Conservation (phyloP, 2,329 filamentous ascomycete species). For the Aspergillus sp. region DNA sequence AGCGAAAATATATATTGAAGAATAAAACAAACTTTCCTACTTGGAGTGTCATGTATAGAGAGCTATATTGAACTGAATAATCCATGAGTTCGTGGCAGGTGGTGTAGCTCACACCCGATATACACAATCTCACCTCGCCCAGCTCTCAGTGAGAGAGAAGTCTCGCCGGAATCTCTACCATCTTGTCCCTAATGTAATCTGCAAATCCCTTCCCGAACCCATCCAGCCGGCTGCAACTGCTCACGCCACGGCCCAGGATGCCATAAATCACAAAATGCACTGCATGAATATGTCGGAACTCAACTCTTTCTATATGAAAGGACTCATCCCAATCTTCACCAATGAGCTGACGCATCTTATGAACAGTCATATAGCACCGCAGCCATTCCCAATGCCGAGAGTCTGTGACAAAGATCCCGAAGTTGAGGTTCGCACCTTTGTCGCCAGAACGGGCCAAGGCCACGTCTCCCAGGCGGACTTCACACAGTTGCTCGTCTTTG, state of each 20-base stretch:
- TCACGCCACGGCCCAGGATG: constrained; percentile 46
- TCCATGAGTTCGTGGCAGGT: too few relatives aligned
- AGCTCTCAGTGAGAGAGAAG: too few relatives aligned
- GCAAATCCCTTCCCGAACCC: constrained; percentile 53
- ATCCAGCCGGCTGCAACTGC: constrained; percentile 49
- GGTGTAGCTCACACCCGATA: too few relatives aligned
- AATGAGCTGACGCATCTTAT: constrained; percentile 39
- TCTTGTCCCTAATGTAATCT: constrained; percentile 48
- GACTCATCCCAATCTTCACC: constrained; percentile 46
- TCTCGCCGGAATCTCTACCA: constrained; percentile 40
- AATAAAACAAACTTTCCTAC: too few relatives aligned
- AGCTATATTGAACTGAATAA: too few relatives aligned
- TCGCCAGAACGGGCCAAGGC: constrained; percentile 44
- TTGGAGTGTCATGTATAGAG: too few relatives aligned
- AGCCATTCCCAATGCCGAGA: constrained; percentile 34
- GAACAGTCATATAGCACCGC: constrained; percentile 39
- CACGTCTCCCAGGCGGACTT: constrained; percentile 42
- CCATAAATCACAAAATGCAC: constrained; percentile 54
- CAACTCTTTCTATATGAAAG: constrained; percentile 46
- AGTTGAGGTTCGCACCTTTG: constrained; percentile 42
- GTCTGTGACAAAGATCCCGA: constrained; percentile 37
- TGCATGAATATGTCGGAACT: constrained; percentile 44
- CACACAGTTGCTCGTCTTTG: constrained; percentile 13
- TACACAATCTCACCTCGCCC: too few relatives aligned
- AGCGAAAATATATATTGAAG: too few relatives aligned